Conservation (phyloP, 768 basidiomycete species). For the Suillus bovinus region DNA sequence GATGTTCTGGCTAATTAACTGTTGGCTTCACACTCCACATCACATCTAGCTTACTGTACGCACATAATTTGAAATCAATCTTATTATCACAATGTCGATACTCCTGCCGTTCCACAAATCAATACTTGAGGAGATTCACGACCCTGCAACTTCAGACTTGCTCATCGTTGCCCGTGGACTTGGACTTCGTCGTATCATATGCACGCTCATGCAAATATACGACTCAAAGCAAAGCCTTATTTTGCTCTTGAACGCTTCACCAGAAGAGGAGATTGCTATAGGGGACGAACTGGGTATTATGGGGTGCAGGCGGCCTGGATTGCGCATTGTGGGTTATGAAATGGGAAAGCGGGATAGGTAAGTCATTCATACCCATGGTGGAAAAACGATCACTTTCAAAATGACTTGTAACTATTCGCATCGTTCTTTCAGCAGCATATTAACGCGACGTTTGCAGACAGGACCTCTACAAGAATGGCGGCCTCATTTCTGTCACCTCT, state of each 20-base stretch:
- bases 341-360: conserved; percentile 78
- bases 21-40: no score
- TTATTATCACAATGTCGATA: conserved; percentile 1
- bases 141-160: conserved; percentile 72
- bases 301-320: conserved; percentile 85
- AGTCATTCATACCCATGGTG: conserved; percentile 20
- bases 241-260: conserved; percentile 78
- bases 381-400: neutral
- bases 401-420: neutral
- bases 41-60: neutral
- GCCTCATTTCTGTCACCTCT: conserved; percentile 89
- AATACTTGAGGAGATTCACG: conserved; percentile 68
- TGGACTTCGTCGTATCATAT: conserved; percentile 80
- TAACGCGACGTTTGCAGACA: conserved; percentile 50
- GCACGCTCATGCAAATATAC: conserved; percentile 90
- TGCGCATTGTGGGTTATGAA: conserved; percentile 83
- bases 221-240: conserved; percentile 83
- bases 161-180: conserved; percentile 87
- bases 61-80: neutral
- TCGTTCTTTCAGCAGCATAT: conserved; percentile 6
- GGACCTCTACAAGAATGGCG: conserved; percentile 83
- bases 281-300: conserved; percentile 91
- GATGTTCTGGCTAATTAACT: no score
- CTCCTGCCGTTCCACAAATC: conserved; percentile 66
- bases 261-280: conserved; percentile 88